Base-by-base conservation (phyloP, 192 early-diverging fungal genomes). In the Umbelopsis sp. region DNA sequence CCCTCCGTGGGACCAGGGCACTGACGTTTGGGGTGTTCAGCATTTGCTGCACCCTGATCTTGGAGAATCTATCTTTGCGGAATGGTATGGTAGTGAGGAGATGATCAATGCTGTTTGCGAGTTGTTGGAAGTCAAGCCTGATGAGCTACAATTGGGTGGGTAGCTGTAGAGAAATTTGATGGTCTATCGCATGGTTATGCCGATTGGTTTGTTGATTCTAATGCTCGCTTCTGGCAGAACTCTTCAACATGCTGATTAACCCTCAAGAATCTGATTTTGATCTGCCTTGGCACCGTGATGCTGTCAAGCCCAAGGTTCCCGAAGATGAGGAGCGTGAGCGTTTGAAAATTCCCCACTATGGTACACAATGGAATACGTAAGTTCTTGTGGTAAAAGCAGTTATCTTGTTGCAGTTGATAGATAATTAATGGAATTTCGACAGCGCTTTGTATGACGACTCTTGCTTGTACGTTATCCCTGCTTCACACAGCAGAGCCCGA, bases 341-440 rank as follows among this genome's bases (percentile, higher is more conserved):
- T 45, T 76, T 84, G 44, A 68, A 71, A 11, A 81, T 83, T 62
- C 81, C 81, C 25, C 83, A 83, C 56, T 81, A 83, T 72, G 83
- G 83, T 20, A 84, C 83, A 9, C 83, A 84, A 69, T 84, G 83
- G 83, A 84, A 84, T 56, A 83, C 81, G 66, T 77, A 69, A 69
- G 53, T 66, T 34, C 3, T 31, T n/a, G 24, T n/a, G 50, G 10
- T 10, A 11, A 25, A 53, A 44, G 43, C 43, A 44, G 43, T 44
- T 44, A 44, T 44, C 43, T 44, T 44, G 43, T 44, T 44, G 43
- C 43, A 44, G 43, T 32, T 51, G 50, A 52, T 24, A 32, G 5
- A 16, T 54, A 32, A 36, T n/a, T 14, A 1, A 21, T 12, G 21
- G 5, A 11, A 32, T 25, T 49, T 21, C 6, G n/a, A 24, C 69